Evolutionary conservation across 257 asterid genomes (phyloP), one percentile per base, ranked within the genome.

Genomic region (Catharanthus roseus): DNA sequence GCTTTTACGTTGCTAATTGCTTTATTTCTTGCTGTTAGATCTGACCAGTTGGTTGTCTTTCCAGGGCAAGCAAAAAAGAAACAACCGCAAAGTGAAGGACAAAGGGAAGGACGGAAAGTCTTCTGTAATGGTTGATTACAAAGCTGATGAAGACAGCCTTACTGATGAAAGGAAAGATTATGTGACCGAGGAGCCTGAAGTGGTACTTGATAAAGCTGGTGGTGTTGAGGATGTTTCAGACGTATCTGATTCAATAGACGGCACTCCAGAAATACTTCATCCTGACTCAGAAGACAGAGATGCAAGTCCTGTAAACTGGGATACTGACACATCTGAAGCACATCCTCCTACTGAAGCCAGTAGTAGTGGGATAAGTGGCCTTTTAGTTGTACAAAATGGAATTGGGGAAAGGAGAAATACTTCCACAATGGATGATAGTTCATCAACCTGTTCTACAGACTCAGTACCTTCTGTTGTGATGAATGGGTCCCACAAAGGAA

Each of bases 401-500:
- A 66, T 66, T 15, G 89, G 87, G 65, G 85, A 70, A 58, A 70
- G 83, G 51, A 80, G 85, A 77, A 74, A 74, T 69, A 74, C 85
- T 58, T 85, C 90, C 38, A 76, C 75, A 24, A 71, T 91, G 77
- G 98, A 90, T 67, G 99, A 95, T 77, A 92, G 88, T 85, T 92
- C 97, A 53, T 95, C 98, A 55, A 86, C 95, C 57, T 90, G 97
- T 81, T 95, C 97, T 68, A 87, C 96, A 21, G 98, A 92, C 80
- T 90, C 98, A 2, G 83, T 87, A 74, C 93, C 92, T 66, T 86
- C 93, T 15, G 88, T 78, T 34, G 77, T 68, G 42, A 69, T 72
- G 68, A 89, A 75, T 72, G 85, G 79, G 56, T 76, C 84, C 66
- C 81, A 71, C 49, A 82, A 74, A 41, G 85, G 84, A 71, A 77